Percentiles rank a stretch among this genome's conserved stretches.
phyloP scores from a whole-genome alignment of 371 early-diverging fungal species.

The Rhizomucor pusillus region DNA sequence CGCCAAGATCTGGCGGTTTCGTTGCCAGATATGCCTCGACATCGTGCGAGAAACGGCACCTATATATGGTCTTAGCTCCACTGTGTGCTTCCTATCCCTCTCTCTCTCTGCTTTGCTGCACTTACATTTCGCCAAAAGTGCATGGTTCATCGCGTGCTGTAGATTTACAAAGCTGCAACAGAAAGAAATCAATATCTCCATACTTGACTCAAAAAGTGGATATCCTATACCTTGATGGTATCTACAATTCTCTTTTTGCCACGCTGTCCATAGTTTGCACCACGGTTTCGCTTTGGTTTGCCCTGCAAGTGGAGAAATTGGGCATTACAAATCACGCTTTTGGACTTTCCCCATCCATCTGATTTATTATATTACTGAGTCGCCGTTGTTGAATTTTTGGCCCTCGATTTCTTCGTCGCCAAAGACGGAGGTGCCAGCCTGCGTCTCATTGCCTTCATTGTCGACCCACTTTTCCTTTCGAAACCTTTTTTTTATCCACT shows the following conservation, averaged over 20 bases:
- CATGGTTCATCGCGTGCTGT: slow-evolving; percentile 54
- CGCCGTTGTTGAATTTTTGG: slow-evolving; percentile 17
- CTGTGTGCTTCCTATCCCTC: neutral
- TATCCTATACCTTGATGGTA: slow-evolving; percentile 19
- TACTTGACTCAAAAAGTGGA: neutral
- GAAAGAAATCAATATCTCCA: neutral
- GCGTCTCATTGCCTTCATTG: slow-evolving; percentile 19
- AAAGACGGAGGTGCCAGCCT: slow-evolving; percentile 10
- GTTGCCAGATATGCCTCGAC: slow-evolving; percentile 54
- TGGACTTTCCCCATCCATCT: neutral
- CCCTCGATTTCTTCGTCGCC: slow-evolving; percentile 30
- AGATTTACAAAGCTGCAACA: slow-evolving; percentile 49
- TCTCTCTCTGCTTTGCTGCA: neutral
- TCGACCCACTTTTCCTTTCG: slow-evolving; percentile 43
- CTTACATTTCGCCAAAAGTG: slow-evolving; percentile 45
- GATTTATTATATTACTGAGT: slow-evolving; percentile 10
- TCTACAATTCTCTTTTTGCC: slow-evolving; percentile 42
- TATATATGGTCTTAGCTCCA: slow-evolving; percentile 12
- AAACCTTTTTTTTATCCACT: slow-evolving; percentile 15
- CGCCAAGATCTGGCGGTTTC: slow-evolving; percentile 75
- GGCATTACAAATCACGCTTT: neutral
- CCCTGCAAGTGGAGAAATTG: neutral
- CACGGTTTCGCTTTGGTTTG: slow-evolving; percentile 17
- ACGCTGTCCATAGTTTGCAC: slow-evolving; percentile 39
- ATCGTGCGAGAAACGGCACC: slow-evolving; percentile 71